Conservation (phyloP, 176 grass and related monocot species). For the Tillandsia fasciculata region DNA sequence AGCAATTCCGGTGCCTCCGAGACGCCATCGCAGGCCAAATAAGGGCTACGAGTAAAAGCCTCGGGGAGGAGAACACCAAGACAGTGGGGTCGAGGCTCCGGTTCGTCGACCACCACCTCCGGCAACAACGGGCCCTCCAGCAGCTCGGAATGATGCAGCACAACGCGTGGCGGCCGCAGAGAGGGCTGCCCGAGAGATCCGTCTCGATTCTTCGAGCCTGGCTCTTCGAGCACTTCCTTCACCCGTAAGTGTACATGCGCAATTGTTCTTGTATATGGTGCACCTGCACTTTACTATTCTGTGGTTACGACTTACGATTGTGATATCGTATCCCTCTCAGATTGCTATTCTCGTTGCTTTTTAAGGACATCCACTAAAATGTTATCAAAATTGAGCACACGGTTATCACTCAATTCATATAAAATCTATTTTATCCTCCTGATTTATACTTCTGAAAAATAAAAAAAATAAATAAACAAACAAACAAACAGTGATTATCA, state of each 20-base stretch:
- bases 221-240: conserved; percentile 99
- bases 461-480: no score
- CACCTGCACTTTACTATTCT: neutral
- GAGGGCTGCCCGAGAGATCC: conserved; percentile 80
- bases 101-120: conserved; percentile 91
- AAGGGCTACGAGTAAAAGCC: conserved; percentile 45
- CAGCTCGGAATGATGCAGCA: conserved; percentile 98
- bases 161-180: conserved; percentile 88
- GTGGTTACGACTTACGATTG: neutral
- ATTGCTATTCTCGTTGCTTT: neutral
- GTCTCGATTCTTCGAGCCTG: conserved; percentile 92
- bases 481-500: no score
- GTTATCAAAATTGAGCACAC: no score
- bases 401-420: no score
- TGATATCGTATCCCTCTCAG: conserved; percentile 15
- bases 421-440: no score
- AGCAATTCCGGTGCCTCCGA: conserved; percentile 87
- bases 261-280: neutral
- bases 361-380: neutral
- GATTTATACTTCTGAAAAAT: no score
- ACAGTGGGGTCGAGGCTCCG: conserved; percentile 54
- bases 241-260: conserved; percentile 57
- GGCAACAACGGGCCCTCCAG: conserved; percentile 89
- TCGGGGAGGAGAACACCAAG: conserved; percentile 64
- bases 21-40: conserved; percentile 78